A percentile compares a stretch with the other conserved stretches of the same genome.
phyloP scores from a whole-genome alignment of 139 green algal species.

The Tetraselmis chui region DNA sequence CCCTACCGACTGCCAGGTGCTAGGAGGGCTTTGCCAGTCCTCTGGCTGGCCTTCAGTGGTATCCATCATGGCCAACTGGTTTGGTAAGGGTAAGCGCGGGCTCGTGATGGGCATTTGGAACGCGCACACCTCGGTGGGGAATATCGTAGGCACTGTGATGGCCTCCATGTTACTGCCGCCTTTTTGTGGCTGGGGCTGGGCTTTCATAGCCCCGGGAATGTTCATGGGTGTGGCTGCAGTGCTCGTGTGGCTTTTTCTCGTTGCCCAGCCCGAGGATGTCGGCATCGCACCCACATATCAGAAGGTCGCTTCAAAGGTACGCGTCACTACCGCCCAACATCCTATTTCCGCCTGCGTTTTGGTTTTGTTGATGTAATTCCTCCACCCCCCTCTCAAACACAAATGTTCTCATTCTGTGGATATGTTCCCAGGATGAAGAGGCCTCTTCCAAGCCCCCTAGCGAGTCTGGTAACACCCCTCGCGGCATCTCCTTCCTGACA shows the following conservation, averaged over 20 bases:
- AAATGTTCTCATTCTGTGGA: too few species aligned
- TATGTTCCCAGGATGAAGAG: constrained; percentile 25
- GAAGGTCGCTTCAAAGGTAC: neutral
- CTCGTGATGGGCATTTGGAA: constrained; percentile 97
- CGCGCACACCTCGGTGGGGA: constrained; percentile 87
- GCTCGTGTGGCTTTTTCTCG: constrained; percentile 50
- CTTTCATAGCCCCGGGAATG: constrained; percentile 54
- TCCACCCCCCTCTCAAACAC: too few species aligned
- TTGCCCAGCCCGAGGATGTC: constrained; percentile 75
- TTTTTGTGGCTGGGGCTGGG: constrained; percentile 80
- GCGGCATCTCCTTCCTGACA: constrained; percentile 59
- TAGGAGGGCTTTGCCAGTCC: constrained; percentile 76
- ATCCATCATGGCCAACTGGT: constrained; percentile 90
- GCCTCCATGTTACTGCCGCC: constrained; percentile 51
- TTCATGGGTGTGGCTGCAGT: constrained; percentile 42
- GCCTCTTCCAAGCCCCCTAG: neutral
- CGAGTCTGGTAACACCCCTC: neutral
- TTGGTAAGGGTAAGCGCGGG: constrained; percentile 84
- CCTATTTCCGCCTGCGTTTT: too few species aligned
- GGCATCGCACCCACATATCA: constrained; percentile 24
- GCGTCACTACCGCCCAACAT: too few species aligned
- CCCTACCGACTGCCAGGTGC: constrained; percentile 25
- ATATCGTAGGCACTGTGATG: constrained; percentile 84
- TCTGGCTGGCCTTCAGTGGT: constrained; percentile 93
- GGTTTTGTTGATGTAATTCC: too few species aligned